These are phyloP conservation scores for Tuber microsphaerosporum DNA, from an alignment of 495 filamentous ascomycete species.

Conservation along the genomic window DNA sequence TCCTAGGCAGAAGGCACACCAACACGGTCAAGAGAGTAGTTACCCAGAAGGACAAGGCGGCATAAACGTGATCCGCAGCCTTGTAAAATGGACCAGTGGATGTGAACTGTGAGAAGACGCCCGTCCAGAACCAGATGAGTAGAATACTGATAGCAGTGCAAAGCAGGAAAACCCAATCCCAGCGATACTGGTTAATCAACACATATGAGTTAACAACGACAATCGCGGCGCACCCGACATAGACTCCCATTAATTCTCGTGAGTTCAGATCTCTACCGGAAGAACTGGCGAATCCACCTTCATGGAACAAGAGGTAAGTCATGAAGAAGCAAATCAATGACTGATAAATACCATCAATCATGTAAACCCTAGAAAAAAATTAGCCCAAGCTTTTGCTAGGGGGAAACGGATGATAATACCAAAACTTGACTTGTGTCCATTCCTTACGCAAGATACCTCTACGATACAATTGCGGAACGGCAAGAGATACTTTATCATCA, in stretches of 20 bases:
- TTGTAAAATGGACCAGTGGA: conserved; percentile 66
- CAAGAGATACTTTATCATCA: conserved; percentile 82
- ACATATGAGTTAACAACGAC: conserved; percentile 89
- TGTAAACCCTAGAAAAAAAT: conserved; percentile 65
- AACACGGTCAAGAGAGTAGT: conserved; percentile 65
- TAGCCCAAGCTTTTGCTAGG: conserved; percentile 37
- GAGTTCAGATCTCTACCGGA: conserved; percentile 69
- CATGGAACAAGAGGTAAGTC: conserved; percentile 68
- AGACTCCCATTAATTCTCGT: conserved; percentile 71
- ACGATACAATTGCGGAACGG: conserved; percentile 90
- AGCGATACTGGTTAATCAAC: conserved; percentile 88
- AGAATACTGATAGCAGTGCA: conserved; percentile 73
- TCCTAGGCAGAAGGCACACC: conserved; percentile 75
- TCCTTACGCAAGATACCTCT: conserved; percentile 93
- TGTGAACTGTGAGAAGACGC: conserved; percentile 70
- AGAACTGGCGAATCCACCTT: conserved; percentile 58
- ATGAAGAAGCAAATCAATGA: conserved; percentile 89
- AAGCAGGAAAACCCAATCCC: conserved; percentile 90
- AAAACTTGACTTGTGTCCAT: conserved; percentile 96
- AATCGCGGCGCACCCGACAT: conserved; percentile 69
- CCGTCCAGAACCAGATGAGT: conserved; percentile 94
- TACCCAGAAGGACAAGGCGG: conserved; percentile 77
- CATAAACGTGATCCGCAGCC: conserved; percentile 70
- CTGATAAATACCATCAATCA: conserved; percentile 91
- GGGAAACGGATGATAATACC: conserved; percentile 51